Conservation (phyloP, 257 asterid species). For the Leptodermis oblonga region DNA sequence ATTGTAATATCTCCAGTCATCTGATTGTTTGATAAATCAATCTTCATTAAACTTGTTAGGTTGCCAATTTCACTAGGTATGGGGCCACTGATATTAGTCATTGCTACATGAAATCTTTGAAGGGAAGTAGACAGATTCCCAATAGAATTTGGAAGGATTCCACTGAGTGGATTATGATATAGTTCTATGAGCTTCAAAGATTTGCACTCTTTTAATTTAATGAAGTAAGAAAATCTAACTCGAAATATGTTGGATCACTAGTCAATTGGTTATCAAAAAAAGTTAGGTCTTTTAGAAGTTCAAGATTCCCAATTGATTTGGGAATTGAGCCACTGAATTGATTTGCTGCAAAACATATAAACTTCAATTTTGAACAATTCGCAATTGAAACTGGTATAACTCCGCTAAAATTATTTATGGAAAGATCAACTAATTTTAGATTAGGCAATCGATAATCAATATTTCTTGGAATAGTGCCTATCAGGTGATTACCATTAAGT, state of each 20-base stretch:
- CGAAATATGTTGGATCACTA: background rate
- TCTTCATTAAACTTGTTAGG: background rate
- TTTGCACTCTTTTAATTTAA: background rate
- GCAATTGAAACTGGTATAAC: background rate
- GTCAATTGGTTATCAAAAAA: background rate
- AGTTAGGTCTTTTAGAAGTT: background rate
- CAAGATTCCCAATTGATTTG: background rate
- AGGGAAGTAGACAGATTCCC: background rate
- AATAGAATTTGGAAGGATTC: background rate
- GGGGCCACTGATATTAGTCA: background rate
- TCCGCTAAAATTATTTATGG: background rate
- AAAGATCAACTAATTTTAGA: background rate
- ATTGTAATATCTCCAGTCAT: slow-evolving; percentile 28
- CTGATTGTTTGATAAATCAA: slow-evolving; percentile 11
- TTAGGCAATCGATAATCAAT: background rate
- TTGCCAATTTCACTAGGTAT: background rate
- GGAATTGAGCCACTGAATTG: background rate
- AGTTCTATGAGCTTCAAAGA: fast-evolving
- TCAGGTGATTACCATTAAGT: background rate
- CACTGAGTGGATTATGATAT: background rate
- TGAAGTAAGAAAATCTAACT: background rate
- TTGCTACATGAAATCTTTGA: background rate
- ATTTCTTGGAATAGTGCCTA: too few species aligned
- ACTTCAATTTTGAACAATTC: background rate
- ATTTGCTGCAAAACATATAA: background rate